phyloP scores from a whole-genome alignment of 495 filamentous ascomycete species.

The Beverwykella pulmonaria region DNA sequence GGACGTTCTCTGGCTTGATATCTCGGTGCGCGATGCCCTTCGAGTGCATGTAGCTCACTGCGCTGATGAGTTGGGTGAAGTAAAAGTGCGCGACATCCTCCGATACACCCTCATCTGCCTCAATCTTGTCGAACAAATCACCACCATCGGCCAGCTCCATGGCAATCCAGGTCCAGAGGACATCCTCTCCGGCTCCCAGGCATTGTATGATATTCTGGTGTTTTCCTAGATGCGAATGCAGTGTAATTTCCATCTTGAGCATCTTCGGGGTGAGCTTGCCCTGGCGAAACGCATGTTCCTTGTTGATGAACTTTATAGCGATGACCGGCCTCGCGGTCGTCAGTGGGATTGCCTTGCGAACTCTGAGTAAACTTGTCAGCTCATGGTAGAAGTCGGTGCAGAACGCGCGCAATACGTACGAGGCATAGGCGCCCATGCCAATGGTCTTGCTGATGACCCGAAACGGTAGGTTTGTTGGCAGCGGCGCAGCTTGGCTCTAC shows the following conservation, averaged over 20 bases:
- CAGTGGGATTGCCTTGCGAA: constrained; percentile 87
- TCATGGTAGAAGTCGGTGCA: background rate
- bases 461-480: constrained; percentile 86
- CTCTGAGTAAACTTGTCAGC: constrained; percentile 55
- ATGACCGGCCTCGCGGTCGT: constrained; percentile 74
- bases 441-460: constrained; percentile 95
- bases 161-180: constrained; percentile 93
- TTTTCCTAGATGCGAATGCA: constrained; percentile 83
- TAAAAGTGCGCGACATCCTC: constrained; percentile 96
- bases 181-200: constrained; percentile 83
- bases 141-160: constrained; percentile 97
- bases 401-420: constrained; percentile 59
- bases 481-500: constrained; percentile 59
- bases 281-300: constrained; percentile 84
- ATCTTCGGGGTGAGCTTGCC: constrained; percentile 88
- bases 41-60: constrained; percentile 92
- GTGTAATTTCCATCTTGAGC: constrained; percentile 81
- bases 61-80: constrained; percentile 87
- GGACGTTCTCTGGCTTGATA: constrained; percentile 51
- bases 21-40: constrained; percentile 52
- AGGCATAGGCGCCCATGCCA: constrained; percentile 94
- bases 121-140: constrained; percentile 99
- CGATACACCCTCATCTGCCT: constrained; percentile 88
- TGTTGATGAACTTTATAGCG: constrained; percentile 98
- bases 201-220: constrained; percentile 94